Base-by-base conservation (phyloP, 805 yeast species). In the Ogataea thermomethanolica region DNA sequence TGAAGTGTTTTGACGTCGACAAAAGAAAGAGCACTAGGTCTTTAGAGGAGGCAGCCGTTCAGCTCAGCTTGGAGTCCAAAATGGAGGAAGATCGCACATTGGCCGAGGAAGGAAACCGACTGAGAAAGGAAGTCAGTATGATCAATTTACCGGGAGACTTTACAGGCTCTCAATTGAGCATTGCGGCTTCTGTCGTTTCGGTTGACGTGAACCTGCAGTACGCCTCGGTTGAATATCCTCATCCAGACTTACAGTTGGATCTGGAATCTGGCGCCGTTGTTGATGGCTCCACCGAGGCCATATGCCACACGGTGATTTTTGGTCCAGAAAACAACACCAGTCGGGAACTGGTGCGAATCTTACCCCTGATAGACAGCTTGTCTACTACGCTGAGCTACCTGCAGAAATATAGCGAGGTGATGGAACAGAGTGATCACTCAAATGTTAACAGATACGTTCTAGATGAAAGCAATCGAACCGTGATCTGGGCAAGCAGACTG, bases 281-380 rank as follows among this genome's bases (percentile, higher is more conserved):
- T 7, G 69, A 74, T 15, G 86, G 86, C 13, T 58, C 86, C 0
- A 54, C 76, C 8, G 96, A 89, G 58, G 75, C 89, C 33, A 69
- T 89, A 26, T 77, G 90, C 41, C 97, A 90, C 62, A 74, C 84
- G 3, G 66, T 86, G 20, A 58, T 88, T 11, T 81, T 80, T 58
- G 71, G 71, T 43, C 71, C 75, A 4, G 54, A 66, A 13, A 50
- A 45, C 14, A 39, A 51, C 31, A 61, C 67, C 14, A 64, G 70
- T 12, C 61, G 55, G 21, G 73, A 71, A 39, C 58, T 74, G n/a
- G 56, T 78, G 12, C 54, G 73, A 29, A 64, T 77, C n/a, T 50
- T 81, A 20, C 87, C 87, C 0, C 51, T 81, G 35, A 59, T 78
- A 41, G 77, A 73, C 24, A 74, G 74, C 45, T 63, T 78, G 27